phyloP scores from a whole-genome alignment of 331 rosid species.

The Phaseolus coccineus region DNA sequence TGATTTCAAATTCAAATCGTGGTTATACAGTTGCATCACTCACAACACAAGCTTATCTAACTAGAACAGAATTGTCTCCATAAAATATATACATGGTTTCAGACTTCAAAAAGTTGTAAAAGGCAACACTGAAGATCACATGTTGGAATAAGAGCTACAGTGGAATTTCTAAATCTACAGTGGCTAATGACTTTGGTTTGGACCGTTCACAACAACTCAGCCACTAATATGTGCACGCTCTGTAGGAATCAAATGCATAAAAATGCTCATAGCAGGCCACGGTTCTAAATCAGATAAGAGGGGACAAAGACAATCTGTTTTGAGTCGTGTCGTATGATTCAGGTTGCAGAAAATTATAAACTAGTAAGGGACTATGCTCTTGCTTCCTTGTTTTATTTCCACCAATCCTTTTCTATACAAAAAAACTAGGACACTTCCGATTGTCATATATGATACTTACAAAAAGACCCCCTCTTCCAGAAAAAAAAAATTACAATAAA shows the following conservation, averaged over 20 bases:
- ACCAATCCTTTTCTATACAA: conserved; percentile 21
- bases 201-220: conserved; percentile 11
- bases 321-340: not conserved
- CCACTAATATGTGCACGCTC: conserved; percentile 1
- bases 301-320: conserved; percentile 17
- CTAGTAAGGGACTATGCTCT: conserved; percentile 1
- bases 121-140: not conserved
- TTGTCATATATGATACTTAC: conserved; percentile 10
- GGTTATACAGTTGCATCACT: not conserved
- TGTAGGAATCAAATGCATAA: not conserved
- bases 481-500: not conserved
- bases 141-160: too few relatives aligned
- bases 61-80: not conserved
- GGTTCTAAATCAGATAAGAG: not conserved
- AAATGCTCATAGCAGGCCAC: conserved; percentile 37
- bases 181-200: conserved; percentile 29
- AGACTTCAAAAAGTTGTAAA: too few relatives aligned
- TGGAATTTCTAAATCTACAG: not conserved
- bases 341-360: conserved; percentile 27
- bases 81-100: too few relatives aligned
- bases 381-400: conserved; percentile 36
- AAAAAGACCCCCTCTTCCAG: not conserved
- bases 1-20: not conserved
- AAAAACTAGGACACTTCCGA: not conserved
- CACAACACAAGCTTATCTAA: not conserved